phyloP scores from a whole-genome alignment of 139 green algal species.

The Monoraphidium neglectum region DNA sequence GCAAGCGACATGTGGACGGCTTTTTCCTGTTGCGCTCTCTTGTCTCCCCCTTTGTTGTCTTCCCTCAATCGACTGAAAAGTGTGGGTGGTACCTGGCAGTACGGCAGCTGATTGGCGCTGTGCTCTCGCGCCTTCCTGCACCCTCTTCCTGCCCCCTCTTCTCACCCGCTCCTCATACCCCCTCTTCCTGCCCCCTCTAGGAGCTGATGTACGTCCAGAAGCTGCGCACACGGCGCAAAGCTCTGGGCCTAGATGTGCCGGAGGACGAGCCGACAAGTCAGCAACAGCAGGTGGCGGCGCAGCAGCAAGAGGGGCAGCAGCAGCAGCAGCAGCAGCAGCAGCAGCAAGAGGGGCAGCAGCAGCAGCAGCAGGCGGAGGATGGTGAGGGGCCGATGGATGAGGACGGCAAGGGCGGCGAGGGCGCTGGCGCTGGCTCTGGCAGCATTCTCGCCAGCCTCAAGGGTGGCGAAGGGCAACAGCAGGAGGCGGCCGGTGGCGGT shows the following conservation, averaged over 20 bases:
- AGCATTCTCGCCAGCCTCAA: background rate
- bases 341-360: background rate
- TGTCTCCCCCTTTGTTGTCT: too few relatives aligned
- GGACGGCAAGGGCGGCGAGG: background rate
- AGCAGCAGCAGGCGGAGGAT: background rate
- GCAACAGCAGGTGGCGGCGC: too few relatives aligned
- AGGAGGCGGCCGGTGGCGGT: too few relatives aligned
- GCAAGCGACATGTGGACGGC: too few relatives aligned
- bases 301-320: constrained; percentile 2
- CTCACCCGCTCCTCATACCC: background rate
- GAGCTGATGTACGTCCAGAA: constrained; percentile 85
- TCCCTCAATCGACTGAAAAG: too few relatives aligned
- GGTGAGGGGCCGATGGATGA: constrained; percentile 16
- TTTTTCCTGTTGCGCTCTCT: too few relatives aligned
- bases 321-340: constrained; percentile 15
- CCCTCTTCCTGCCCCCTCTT: background rate
- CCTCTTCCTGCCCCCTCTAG: constrained; percentile 18
- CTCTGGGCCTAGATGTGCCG: constrained; percentile 73
- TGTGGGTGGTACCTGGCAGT: too few relatives aligned
- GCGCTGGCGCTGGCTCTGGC: background rate
- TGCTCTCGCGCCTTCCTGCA: background rate
- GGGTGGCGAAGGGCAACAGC: background rate
- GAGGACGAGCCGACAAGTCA: too few relatives aligned
- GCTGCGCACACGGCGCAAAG: constrained; percentile 61
- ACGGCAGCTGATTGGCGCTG: too few relatives aligned